Conservation (phyloP, 768 basidiomycete species). For the Gloeophyllum trabeum region DNA sequence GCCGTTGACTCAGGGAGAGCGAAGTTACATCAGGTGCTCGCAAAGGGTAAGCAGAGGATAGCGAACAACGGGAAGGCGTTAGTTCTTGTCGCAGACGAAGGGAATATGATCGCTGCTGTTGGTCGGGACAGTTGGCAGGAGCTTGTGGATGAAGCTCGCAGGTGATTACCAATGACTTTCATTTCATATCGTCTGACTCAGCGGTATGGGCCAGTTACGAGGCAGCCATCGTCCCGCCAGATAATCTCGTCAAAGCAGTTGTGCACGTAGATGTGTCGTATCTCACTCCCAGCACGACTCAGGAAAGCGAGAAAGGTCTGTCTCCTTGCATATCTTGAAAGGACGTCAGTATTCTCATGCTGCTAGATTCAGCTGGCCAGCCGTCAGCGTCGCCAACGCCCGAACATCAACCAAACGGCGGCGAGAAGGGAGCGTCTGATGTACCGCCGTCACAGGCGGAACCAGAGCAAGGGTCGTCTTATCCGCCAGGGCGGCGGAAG, state of each 20-base stretch:
- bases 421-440: no score
- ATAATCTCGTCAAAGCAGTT: slow-evolving; percentile 42
- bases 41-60: slow-evolving; percentile 35
- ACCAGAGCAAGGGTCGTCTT: no score
- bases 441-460: no score
- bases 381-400: no score
- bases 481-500: no score
- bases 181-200: background rate
- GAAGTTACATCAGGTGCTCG: slow-evolving; percentile 41
- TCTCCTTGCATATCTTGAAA: no score
- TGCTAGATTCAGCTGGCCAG: no score
- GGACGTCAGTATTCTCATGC: no score
- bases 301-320: no score
- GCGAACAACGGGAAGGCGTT: slow-evolving; percentile 13
- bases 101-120: slow-evolving; percentile 34
- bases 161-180: slow-evolving; percentile 19
- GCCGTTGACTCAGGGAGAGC: slow-evolving; percentile 34
- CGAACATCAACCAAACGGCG: no score
- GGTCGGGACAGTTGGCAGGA: slow-evolving; percentile 45
- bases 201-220: slow-evolving; percentile 20
- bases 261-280: slow-evolving; percentile 23
- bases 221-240: slow-evolving; percentile 30
- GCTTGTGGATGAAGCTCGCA: slow-evolving; percentile 35
- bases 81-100: slow-evolving; percentile 40
- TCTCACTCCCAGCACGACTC: no score